Evolutionary conservation across 768 basidiomycete species (phyloP), one percentile per base, ranked within the genome.

Genomic region (Kwoniella sp.): DNA sequence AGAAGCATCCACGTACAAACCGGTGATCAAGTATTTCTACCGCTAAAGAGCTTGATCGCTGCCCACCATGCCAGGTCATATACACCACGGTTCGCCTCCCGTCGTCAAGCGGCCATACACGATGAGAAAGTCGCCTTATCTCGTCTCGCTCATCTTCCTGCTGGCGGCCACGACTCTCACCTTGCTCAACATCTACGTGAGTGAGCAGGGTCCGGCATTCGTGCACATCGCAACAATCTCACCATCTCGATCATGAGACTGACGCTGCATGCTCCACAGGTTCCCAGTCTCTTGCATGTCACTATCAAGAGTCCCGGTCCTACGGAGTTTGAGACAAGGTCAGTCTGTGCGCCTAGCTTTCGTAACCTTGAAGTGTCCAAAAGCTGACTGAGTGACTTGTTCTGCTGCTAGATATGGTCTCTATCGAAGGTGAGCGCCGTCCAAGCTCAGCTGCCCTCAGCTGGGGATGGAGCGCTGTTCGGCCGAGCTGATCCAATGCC

Each of bases 291-390:
- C 31, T 75, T 80, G 29, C 70, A 76, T 58, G 73, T 78, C 15
- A 63, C 69, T 5, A 55, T 63, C 8, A 34, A 30, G 15, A 69
- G 65, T 53, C 76, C 75, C 28, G 79, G 79, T 15, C 79, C 79
- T 20, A 58, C 73, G 8, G 65, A 70, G 28, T 78, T 78, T 41
- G 75, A 79, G 63, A 78, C 76, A 20, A 73, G 73, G 79, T 80
- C 34, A 37, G 34, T 37, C 34, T 13, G 34, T 37, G 34, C 13
- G 7, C 13, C 34, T 7, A 13, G 34, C 34, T 5, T 13, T 37
- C 7, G 13, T 13, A 13, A 37, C 34, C 34, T 37, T n/a, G n/a
- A n/a, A n/a, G n/a, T n/a, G n/a, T n/a, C n/a, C 13, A 28, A 25
- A 15, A 28, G 50, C 54, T 63, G 59, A 63, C 25, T 22, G 52